Evolutionary conservation across 257 asterid species (phyloP).

Genomic region (Fraxinus quadrangulata): DNA sequence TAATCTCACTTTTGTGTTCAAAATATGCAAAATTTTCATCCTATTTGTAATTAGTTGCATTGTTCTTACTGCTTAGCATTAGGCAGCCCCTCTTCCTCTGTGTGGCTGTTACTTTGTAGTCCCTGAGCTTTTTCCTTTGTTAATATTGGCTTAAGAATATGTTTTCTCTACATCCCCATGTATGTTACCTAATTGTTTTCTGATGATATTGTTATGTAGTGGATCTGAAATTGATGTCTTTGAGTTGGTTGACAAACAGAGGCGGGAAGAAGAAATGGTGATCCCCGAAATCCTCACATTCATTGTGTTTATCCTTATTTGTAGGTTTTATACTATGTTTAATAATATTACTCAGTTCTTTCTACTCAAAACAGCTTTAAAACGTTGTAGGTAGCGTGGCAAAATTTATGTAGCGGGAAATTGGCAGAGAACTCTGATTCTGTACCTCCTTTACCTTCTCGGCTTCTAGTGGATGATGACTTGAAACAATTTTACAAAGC

Average conservation of each 20-base stretch:
- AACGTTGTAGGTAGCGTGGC: constrained; percentile 68
- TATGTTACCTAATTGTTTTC: constrained; percentile 21
- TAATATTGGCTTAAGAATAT: constrained; percentile 9
- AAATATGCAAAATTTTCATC: background rate
- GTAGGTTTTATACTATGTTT: background rate
- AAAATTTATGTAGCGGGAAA: constrained; percentile 48
- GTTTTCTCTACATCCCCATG: background rate
- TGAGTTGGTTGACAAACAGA: constrained; percentile 81
- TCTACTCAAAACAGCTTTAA: constrained; percentile 17
- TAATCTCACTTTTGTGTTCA: background rate
- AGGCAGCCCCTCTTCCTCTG: constrained; percentile 19
- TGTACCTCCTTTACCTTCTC: constrained; percentile 77
- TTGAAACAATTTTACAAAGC: constrained; percentile 77
- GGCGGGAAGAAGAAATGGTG: constrained; percentile 87
- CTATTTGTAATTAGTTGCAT: background rate
- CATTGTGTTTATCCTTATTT: constrained; percentile 15
- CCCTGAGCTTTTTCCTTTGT: background rate
- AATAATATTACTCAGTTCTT: constrained; percentile 18
- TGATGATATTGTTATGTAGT: constrained; percentile 45
- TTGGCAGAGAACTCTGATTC: constrained; percentile 50
- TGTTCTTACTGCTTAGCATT: background rate
- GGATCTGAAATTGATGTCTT: constrained; percentile 93
- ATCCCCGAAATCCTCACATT: constrained; percentile 24
- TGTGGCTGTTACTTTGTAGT: background rate
- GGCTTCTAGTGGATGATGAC: constrained; percentile 83